Conservation (phyloP, 148 eudicot species). For the Arbutus unedo region DNA sequence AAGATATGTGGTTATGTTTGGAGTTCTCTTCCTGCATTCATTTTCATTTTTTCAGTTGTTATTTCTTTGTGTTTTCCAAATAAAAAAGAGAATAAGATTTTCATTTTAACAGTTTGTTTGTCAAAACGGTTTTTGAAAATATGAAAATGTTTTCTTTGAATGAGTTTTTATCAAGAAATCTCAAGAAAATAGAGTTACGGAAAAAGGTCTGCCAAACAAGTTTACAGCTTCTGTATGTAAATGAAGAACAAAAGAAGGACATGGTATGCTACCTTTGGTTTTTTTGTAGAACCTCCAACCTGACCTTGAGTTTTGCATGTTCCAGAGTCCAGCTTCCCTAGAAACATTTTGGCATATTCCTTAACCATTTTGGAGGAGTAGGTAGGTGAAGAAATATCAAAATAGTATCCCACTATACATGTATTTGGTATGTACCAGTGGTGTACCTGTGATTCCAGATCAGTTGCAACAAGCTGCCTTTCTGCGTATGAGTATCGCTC, state of each 20-base stretch:
- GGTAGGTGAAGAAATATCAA: background rate
- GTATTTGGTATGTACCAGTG: background rate
- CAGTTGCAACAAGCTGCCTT: constrained; percentile 19
- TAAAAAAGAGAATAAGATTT: too few relatives aligned
- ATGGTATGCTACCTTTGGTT: constrained; percentile 41
- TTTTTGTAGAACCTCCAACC: constrained; percentile 66
- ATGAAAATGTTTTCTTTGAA: background rate
- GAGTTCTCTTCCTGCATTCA: background rate
- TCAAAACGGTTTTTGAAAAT: too few relatives aligned
- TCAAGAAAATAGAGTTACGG: background rate
- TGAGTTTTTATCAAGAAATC: background rate
- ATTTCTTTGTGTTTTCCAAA: background rate
- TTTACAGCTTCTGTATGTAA: background rate
- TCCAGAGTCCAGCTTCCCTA: constrained; percentile 80
- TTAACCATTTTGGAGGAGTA: background rate
- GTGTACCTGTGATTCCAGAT: constrained; percentile 23
- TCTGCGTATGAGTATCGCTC: constrained; percentile 21
- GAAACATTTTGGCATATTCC: background rate
- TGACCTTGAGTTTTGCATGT: constrained; percentile 76
- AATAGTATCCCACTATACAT: background rate
- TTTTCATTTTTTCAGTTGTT: background rate
- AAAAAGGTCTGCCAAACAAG: background rate
- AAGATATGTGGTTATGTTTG: too few relatives aligned
- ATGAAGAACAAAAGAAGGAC: background rate
- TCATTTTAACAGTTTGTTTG: too few relatives aligned